Conservation (phyloP, 345 rosid genomes). For the Cardamine chenopodiifolia region DNA sequence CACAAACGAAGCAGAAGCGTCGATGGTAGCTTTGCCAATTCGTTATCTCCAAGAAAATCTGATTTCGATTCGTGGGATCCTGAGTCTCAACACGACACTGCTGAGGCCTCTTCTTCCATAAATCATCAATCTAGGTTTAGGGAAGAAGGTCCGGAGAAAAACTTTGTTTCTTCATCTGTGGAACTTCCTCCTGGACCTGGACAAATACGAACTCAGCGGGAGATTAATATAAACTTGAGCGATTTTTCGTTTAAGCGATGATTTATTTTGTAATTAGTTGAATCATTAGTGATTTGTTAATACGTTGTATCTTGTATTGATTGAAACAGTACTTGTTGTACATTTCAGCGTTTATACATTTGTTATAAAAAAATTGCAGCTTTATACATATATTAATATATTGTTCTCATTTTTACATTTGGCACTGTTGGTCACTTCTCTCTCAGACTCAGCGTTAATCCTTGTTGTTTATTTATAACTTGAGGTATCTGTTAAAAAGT, state of each 20-base stretch:
- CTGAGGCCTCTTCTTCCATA: constrained; percentile 6
- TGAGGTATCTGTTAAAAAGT: no score
- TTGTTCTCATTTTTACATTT: not conserved
- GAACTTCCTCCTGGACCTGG: constrained; percentile 35
- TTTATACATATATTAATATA: not conserved
- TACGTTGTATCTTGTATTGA: not conserved
- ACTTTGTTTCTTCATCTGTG: not conserved
- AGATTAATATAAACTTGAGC: constrained; percentile 18
- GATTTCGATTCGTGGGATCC: constrained; percentile 39
- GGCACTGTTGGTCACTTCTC: not conserved
- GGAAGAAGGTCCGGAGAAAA: constrained; percentile 33
- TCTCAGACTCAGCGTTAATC: not conserved
- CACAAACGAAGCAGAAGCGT: constrained; percentile 41
- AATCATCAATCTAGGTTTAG: constrained; percentile 8
- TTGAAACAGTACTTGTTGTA: constrained; percentile 2
- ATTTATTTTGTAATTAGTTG: not conserved
- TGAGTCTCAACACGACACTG: constrained; percentile 32
- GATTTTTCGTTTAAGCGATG: constrained; percentile 47
- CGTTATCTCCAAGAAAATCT: constrained; percentile 35
- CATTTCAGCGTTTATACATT: not conserved
- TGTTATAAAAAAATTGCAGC: not conserved
- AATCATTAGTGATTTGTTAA: constrained; percentile 10
- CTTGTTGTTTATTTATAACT: no score
- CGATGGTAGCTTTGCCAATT: constrained; percentile 22
- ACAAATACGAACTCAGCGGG: constrained; percentile 23